Percentiles rank a stretch among this genome's conserved stretches.
These are phyloP conservation scores for Pleodorina starrii DNA, from an alignment of 139 green algal species.

Conservation along the genomic window DNA sequence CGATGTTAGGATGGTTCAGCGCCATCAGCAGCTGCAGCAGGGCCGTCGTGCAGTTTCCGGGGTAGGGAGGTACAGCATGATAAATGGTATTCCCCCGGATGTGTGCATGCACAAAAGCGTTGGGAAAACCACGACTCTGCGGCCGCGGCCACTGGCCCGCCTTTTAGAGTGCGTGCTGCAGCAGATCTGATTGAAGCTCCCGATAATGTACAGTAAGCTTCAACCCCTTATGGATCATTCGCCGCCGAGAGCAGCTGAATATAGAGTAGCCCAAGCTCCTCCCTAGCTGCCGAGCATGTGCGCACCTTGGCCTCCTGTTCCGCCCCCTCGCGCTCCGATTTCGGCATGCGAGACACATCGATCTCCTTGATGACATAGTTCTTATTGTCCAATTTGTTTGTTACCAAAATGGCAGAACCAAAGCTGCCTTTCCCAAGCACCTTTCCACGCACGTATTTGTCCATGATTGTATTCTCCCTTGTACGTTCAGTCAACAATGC, in stretches of 20 bases:
- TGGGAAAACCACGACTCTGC: background rate
- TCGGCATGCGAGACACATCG: conserved; percentile 75
- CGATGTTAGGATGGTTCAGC: conserved; percentile 82
- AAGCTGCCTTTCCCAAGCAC: conserved; percentile 81
- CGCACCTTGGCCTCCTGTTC: conserved; percentile 80
- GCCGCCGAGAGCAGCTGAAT: too few species aligned
- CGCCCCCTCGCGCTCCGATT: conserved; percentile 66
- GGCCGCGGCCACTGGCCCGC: background rate
- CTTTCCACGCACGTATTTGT: conserved; percentile 68
- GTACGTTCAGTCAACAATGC: too few species aligned
- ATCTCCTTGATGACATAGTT: conserved; percentile 89
- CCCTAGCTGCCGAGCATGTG: background rate
- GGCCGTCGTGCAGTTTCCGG: background rate
- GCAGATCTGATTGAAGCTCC: too few species aligned
- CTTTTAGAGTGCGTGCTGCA: background rate
- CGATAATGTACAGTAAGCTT: too few species aligned
- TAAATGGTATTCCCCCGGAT: too few species aligned
- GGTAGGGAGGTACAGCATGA: background rate
- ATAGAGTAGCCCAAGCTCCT: too few species aligned
- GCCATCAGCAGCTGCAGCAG: conserved; percentile 74
- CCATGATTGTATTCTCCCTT: conserved; percentile 43
- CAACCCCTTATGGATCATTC: too few species aligned
- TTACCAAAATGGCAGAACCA: conserved; percentile 72
- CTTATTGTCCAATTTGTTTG: conserved; percentile 69
- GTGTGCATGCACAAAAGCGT: background rate